Evolutionary conservation across 2,329 filamentous ascomycete species (phyloP), one percentile per base, ranked within the genome.

Genomic region (Calonectria hawksworthii): DNA sequence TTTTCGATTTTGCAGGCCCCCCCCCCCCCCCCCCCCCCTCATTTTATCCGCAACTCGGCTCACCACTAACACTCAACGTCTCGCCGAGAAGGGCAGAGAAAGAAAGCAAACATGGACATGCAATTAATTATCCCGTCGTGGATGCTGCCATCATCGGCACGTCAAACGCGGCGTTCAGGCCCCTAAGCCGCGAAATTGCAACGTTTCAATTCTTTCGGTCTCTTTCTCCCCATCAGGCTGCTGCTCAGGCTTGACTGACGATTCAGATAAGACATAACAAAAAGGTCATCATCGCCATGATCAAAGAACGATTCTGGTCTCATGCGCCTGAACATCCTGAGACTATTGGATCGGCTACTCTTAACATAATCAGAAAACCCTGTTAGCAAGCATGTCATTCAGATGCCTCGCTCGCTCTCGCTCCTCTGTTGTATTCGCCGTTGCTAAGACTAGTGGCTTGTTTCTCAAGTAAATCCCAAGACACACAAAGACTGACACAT

Each of bases 381-480:
- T 26, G 56, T n/a, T 26, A 21, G 23, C 34, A 18, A 9, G 14
- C 30, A 23, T 63, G 36, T 63, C 56, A 41, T 38, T 63, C 38
- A 41, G 56, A 28, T 63, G 41, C 7, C 16, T 63, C 26, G n/a
- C 28, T 28, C 28, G 28, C 30, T 21, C 21, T 59, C 30, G 30
- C 30, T 23, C 30, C 16, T 23, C 16, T 11, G 8, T 47, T 47
- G 38, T 34, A 28, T 14, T 63, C 34, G 26, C 38, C 34, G 23
- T 51, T 36, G n/a, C 32, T 10, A 16, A 23, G 66, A 59, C 51
- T 38, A 47, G 28, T 18, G 36, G 41, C 16, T 63, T 56, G 28
- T 50, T 75, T 66, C 69, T 68, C 69, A 76, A 63, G 77, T 79
- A 78, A 79, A 75, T 66, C 51, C 41, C 54, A 79, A 74, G 77